Base-by-base conservation (phyloP, 148 eudicot species). In the Heliosperma pusillum region DNA sequence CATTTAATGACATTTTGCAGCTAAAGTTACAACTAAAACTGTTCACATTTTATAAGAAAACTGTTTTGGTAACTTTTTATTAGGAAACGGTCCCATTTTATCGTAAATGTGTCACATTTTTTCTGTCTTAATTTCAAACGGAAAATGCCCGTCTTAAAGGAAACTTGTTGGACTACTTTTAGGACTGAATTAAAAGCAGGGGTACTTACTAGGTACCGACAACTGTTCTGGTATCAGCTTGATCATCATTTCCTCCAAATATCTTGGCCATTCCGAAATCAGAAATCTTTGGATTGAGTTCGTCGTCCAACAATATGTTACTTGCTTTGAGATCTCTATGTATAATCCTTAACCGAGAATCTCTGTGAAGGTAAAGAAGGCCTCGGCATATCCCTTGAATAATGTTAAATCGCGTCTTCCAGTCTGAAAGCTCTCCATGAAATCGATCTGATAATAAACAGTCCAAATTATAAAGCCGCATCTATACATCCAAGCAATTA, bases 181-280 rank as follows among this genome's bases (percentile, higher is more conserved):
- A 17, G 55, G 55, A 4, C 55, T 11, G 55, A 3, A 4, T 16
- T 50, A 50, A 13, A 13, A 50, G 4, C 55, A 50, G 55, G 55
- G 53, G 19, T 50, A 72, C 88, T 74, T 77, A 86, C 88, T 76
- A 86, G 2, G 88, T 86, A 20, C 86, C 86, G 8, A 77, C 85
- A 8, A 86, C 76, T 58, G 85, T 80, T 13, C 0, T 58, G 7
- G 87, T 87, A 33, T 84, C 79, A 1, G 50, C 87, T 26, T 74
- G 82, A 71, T 72, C 69, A 40, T 84, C 72, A 3, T 80, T 36
- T 10, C 65, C 79, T 40, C 76, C 79, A 26, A 87, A 84, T 5
- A 80, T 84, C 13, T 82, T 47, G 9, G 86, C 88, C 82, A 83
- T 76, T 19, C 88, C 88, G 73, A 85, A 87, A 64, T 87, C 86